phyloP scores from a whole-genome alignment of 2,329 filamentous ascomycete species.

The Cercospora sesami region DNA sequence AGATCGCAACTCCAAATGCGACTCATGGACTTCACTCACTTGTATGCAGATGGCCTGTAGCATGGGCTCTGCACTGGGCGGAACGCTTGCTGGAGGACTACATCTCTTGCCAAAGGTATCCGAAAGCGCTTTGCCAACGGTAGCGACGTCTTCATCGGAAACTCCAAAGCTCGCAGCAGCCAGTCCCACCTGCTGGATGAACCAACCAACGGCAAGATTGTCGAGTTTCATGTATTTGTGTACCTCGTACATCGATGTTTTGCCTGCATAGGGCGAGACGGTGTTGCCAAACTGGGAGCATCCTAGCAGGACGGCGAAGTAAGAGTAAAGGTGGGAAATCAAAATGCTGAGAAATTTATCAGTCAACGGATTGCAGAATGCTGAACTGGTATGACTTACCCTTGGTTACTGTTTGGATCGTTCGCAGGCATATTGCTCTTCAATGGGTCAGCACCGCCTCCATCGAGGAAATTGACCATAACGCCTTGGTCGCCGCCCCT shows the following conservation, averaged over 20 bases:
- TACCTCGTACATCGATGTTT: constrained; percentile 53
- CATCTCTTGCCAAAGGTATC: constrained; percentile 56
- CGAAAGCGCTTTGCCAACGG: constrained; percentile 53
- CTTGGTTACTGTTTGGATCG: constrained; percentile 55
- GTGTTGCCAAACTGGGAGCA: constrained; percentile 54
- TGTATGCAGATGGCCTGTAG: constrained; percentile 57
- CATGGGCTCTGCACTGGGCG: constrained; percentile 47
- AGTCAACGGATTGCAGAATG: neutral
- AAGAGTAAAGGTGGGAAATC: constrained; percentile 62
- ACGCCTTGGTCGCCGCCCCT: constrained; percentile 45
- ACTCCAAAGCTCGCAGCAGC: constrained; percentile 61
- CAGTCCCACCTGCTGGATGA: constrained; percentile 59
- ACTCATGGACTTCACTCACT: neutral
- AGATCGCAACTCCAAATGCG: neutral
- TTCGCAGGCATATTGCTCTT: constrained; percentile 58
- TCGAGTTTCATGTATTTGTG: constrained; percentile 61
- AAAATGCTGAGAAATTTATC: constrained; percentile 47
- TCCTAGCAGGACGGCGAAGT: constrained; percentile 60
- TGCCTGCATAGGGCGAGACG: constrained; percentile 54
- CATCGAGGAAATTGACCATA: constrained; percentile 62
- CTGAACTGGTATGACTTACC: constrained; percentile 44
- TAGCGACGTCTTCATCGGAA: constrained; percentile 51
- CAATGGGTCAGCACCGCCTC: constrained; percentile 58
- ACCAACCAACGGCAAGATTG: constrained; percentile 56
- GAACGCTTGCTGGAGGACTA: constrained; percentile 46